Conservation (phyloP, 2,329 filamentous ascomycete genomes). For the Colletotrichum cordylinicola region DNA sequence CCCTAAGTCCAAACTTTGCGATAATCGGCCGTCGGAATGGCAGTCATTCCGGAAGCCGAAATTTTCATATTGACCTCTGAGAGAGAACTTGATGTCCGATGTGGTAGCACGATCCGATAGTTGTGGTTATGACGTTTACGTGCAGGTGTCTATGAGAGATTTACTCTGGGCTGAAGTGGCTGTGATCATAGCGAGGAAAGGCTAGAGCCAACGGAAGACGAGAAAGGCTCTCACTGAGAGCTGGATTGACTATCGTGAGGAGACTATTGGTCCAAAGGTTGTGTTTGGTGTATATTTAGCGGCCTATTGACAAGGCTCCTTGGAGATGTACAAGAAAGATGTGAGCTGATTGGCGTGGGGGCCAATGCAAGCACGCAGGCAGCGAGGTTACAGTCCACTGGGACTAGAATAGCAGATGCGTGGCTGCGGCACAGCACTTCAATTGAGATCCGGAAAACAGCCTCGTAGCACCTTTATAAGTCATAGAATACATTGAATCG, state of each 20-base stretch:
- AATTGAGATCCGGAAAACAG: not conserved
- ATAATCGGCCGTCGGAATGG: not conserved
- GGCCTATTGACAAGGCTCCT: not conserved
- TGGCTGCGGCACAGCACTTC: not conserved
- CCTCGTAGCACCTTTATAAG: not conserved
- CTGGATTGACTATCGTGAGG: constrained; percentile 41
- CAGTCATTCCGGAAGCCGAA: not conserved
- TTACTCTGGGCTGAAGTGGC: not conserved
- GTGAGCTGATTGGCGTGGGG: not conserved
- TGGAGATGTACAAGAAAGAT: not conserved
- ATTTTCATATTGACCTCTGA: not conserved
- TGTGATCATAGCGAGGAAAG: constrained; percentile 43
- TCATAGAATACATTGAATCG: not conserved
- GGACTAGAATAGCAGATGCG: not conserved
- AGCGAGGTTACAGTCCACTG: not conserved
- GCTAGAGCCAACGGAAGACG: constrained; percentile 42
- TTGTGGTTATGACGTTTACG: not conserved
- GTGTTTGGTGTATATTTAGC: not conserved
- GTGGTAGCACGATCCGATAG: not conserved
- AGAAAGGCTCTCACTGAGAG: constrained; percentile 43
- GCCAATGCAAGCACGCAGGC: not conserved
- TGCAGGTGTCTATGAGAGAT: not conserved
- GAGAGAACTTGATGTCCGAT: not conserved
- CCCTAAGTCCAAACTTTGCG: not conserved
- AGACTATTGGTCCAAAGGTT: constrained; percentile 25